phyloP scores from a whole-genome alignment of 305 asterid species.

The Plantago lanceolata region DNA sequence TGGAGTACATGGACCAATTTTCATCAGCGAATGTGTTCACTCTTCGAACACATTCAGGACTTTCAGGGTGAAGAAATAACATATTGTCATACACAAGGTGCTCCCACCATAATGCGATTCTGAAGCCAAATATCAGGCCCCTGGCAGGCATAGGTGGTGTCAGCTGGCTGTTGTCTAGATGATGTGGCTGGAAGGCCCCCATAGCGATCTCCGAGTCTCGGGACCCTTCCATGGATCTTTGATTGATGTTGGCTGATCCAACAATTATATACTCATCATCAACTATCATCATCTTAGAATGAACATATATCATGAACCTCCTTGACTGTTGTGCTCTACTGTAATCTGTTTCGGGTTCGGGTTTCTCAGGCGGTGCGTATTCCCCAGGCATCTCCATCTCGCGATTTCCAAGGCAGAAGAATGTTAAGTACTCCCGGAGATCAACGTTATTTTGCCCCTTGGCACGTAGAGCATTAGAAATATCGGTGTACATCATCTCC shows the following conservation, averaged over 20 bases:
- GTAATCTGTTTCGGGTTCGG: constrained; percentile 57
- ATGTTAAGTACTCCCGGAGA: constrained; percentile 64
- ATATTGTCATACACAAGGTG: no score
- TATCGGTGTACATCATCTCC: no score
- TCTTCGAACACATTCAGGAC: constrained; percentile 38
- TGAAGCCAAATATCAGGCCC: constrained; percentile 49
- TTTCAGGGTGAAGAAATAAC: constrained; percentile 53
- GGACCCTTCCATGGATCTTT: no score
- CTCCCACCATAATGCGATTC: constrained; percentile 75
- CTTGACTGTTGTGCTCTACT: constrained; percentile 65
- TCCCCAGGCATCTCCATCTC: constrained; percentile 45
- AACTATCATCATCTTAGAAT: constrained; percentile 74
- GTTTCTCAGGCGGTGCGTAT: constrained; percentile 51
- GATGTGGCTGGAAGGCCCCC: no score
- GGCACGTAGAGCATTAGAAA: no score
- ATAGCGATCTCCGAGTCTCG: no score
- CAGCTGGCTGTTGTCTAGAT: no score
- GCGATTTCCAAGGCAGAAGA: constrained; percentile 83
- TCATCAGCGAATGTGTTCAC: constrained; percentile 49
- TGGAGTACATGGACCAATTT: constrained; percentile 46
- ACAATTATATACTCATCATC: no score
- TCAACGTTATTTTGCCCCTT: constrained; percentile 44
- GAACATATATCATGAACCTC: constrained; percentile 89
- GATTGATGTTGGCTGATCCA: no score
- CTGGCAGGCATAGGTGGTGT: no score